Conservation (phyloP, 1,284 basidiomycete species). For the Flammula alnicola region DNA sequence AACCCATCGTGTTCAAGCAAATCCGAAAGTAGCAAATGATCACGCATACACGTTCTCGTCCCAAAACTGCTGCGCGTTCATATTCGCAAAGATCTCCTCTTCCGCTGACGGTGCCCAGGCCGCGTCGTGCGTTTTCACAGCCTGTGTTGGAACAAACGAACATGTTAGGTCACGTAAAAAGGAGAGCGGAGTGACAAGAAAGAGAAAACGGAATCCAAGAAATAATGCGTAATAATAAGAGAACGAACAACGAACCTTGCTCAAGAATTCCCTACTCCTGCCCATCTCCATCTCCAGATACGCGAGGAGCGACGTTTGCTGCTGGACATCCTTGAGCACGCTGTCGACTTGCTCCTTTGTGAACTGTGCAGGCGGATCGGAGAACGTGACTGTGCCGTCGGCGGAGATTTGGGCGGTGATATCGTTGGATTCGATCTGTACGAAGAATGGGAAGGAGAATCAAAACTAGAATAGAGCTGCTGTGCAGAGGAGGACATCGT, state of each 20-base stretch:
- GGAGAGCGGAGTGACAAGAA: no score
- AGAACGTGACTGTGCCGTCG: conserved; percentile 73
- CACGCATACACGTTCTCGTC: conserved; percentile 34
- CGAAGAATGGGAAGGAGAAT: no score
- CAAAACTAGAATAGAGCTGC: no score
- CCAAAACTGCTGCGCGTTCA: conserved; percentile 26
- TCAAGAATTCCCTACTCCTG: conserved; percentile 67
- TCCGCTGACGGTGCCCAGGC: conserved; percentile 27
- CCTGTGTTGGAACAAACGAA: conserved; percentile 15
- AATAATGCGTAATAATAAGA: neutral
- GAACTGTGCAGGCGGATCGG: conserved; percentile 63
- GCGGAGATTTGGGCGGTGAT: conserved; percentile 68
- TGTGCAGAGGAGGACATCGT: no score
- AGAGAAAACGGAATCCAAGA: no score
- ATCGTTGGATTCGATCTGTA: conserved; percentile 71
- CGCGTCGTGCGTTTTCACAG: conserved; percentile 32
- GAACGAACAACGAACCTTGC: conserved; percentile 56
- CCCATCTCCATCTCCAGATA: conserved; percentile 61
- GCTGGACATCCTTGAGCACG: conserved; percentile 63
- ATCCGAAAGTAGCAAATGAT: no score
- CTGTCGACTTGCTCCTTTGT: conserved; percentile 68
- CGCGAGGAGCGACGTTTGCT: conserved; percentile 54
- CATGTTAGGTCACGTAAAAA: no score
- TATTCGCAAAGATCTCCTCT: conserved; percentile 32
- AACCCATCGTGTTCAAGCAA: no score